Evolutionary conservation across 2,329 filamentous ascomycete species (phyloP).

Genomic region (Cladorrhinum sp.): DNA sequence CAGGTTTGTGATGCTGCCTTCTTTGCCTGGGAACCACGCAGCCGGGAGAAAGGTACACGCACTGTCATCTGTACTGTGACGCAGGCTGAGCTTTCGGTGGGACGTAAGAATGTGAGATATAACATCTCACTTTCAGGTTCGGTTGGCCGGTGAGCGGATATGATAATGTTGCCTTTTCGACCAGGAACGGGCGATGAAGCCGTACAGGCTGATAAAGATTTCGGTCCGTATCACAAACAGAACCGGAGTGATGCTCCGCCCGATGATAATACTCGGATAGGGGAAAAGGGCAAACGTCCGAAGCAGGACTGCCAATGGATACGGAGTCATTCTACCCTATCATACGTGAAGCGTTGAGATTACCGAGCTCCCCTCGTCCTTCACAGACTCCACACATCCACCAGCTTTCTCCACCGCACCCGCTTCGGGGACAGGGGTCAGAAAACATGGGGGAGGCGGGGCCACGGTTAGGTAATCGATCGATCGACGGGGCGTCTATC

Average conservation of each 20-base stretch:
- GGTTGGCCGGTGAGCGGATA: neutral
- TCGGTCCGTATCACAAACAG: neutral
- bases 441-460: neutral
- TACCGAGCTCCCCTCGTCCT: neutral
- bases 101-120: neutral
- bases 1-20: no score
- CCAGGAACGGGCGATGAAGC: neutral
- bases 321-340: no score
- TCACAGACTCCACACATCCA: neutral
- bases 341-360: no score
- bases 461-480: conserved; percentile 7
- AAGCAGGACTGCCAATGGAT: no score
- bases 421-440: no score
- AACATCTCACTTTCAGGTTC: neutral
- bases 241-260: neutral
- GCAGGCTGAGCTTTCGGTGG: neutral
- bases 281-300: neutral
- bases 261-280: neutral
- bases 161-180: neutral
- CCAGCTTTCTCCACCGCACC: neutral
- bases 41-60: neutral
- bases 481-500: neutral
- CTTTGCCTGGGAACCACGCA: no score
- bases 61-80: neutral
- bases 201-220: neutral